Conservation (phyloP, 2,329 filamentous ascomycete species). For the Trichoderma sp. region DNA sequence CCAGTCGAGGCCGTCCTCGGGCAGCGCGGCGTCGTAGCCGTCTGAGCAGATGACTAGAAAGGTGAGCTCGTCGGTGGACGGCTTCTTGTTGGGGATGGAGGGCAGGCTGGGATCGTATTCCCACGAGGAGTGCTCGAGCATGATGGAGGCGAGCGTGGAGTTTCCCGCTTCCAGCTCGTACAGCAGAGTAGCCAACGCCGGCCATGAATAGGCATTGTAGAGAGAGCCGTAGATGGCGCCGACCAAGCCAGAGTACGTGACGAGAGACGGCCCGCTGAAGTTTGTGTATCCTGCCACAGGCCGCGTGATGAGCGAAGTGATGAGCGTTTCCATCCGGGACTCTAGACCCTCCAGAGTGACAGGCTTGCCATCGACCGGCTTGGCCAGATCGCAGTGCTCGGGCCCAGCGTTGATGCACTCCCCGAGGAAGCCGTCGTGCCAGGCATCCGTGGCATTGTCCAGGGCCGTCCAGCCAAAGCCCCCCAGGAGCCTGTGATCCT, state of each 20-base stretch:
- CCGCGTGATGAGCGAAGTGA: constrained; percentile 43
- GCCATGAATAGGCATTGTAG: constrained; percentile 50
- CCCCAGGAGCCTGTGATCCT: constrained; percentile 49
- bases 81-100: constrained; percentile 34
- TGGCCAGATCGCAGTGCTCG: constrained; percentile 49
- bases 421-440: constrained; percentile 54
- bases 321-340: constrained; percentile 44
- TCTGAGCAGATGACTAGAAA: constrained; percentile 51
- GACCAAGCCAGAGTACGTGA: constrained; percentile 51
- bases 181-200: constrained; percentile 46
- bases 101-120: constrained; percentile 46
- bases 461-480: constrained; percentile 53
- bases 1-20: constrained; percentile 46
- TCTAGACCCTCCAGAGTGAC: constrained; percentile 45
- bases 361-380: constrained; percentile 34
- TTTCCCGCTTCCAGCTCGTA: constrained; percentile 50
- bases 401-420: constrained; percentile 54
- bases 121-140: constrained; percentile 46
- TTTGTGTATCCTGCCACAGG: constrained; percentile 46
- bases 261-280: constrained; percentile 46
- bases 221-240: constrained; percentile 45
- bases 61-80: constrained; percentile 45
- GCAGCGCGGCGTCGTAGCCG: constrained; percentile 47
- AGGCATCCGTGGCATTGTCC: constrained; percentile 53
- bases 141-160: constrained; percentile 44